Percentiles rank a stretch among this genome's conserved stretches.
Evolutionary conservation across 1,139 yeast species (phyloP).

Genomic region (Geotrichum fermentans): DNA sequence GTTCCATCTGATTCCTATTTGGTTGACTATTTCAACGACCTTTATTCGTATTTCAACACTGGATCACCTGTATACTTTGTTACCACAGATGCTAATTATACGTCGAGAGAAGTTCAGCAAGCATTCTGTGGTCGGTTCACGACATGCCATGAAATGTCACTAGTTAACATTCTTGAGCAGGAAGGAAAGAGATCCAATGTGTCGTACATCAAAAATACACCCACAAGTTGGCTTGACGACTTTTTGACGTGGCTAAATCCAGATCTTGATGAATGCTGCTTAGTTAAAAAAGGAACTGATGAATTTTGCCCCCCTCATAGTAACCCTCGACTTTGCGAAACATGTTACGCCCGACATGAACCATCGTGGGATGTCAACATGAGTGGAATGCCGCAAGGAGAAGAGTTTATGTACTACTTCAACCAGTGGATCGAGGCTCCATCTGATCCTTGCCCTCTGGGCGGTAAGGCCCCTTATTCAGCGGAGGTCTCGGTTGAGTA

Average conservation of each 20-base stretch:
- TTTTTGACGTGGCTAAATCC: constrained; percentile 86
- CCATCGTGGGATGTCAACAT: constrained; percentile 66
- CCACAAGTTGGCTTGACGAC: constrained; percentile 91
- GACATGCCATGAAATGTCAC: constrained; percentile 70
- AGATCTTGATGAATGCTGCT: constrained; percentile 76
- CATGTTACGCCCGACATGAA: constrained; percentile 57
- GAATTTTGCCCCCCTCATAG: constrained; percentile 61
- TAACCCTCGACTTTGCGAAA: constrained; percentile 67
- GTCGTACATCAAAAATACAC: constrained; percentile 73
- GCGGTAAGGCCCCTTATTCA: constrained; percentile 91
- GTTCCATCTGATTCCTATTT: constrained; percentile 79
- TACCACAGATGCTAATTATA: constrained; percentile 59
- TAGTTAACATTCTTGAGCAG: constrained; percentile 80
- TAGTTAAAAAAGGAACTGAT: constrained; percentile 43
- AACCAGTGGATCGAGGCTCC: constrained; percentile 77
- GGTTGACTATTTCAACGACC: constrained; percentile 71
- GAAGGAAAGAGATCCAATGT: constrained; percentile 63
- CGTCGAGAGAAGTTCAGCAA: constrained; percentile 58
- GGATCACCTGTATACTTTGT: constrained; percentile 94
- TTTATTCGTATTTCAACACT: constrained; percentile 66
- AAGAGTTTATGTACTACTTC: constrained; percentile 67
- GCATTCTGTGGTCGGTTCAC: constrained; percentile 83
- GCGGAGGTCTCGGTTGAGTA: constrained; percentile 49
- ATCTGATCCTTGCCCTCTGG: constrained; percentile 90
- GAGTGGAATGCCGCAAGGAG: constrained; percentile 79